Base-by-base conservation (phyloP, 2,329 filamentous ascomycete species). In the Trematosphaeria pertusa region DNA sequence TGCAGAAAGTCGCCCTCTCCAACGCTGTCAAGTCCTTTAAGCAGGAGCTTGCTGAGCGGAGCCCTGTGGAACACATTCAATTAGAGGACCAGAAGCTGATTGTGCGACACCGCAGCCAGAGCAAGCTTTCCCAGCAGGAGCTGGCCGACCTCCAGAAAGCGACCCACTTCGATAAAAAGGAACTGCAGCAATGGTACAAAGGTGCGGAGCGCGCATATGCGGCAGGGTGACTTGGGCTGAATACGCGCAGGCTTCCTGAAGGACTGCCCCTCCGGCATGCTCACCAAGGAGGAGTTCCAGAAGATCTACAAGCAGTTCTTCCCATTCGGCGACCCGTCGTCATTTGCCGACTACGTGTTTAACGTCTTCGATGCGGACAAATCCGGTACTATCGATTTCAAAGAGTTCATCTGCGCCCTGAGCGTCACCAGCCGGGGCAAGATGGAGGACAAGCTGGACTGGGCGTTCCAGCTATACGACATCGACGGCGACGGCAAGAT, bases 231-330 rank as follows among this genome's bases (percentile, higher is more conserved):
- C 9, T 18, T 30, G 43, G 34, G 47, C 61, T 71, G 55, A 70
- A 37, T 42, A 43, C 21, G 43, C 18, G 41, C 53, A 97, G 93
- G 93, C 56, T 97, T 99, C 78, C 82, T 97, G 52, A 97, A 97
- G 80, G 94, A 99, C 76, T 99, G 94, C 76, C 94, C 94, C 4
- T 92, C 89, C 32, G 94, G 94, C 73, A 96, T 91, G 81, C 87
- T 99, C 72, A 94, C 90, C 67, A 99, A 97, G 77, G 88, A 96
- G 70, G 94, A 99, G 75, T 99, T 99, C 74, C 94, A 97, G 76
- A 97, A 97, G 79, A 99, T 99, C 68, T 99, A 99, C 77, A 90
- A 94, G 65, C 94, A 97, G 75, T 99, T 99, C 83, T 99, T 99
- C 75, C 94, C 94, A 11, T 97, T 97, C 67, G 94, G 94, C 60